Percentiles rank a stretch among this genome's conserved stretches.
Conservation (phyloP, 371 early-diverging fungal species). For the Coemansia sp. region DNA sequence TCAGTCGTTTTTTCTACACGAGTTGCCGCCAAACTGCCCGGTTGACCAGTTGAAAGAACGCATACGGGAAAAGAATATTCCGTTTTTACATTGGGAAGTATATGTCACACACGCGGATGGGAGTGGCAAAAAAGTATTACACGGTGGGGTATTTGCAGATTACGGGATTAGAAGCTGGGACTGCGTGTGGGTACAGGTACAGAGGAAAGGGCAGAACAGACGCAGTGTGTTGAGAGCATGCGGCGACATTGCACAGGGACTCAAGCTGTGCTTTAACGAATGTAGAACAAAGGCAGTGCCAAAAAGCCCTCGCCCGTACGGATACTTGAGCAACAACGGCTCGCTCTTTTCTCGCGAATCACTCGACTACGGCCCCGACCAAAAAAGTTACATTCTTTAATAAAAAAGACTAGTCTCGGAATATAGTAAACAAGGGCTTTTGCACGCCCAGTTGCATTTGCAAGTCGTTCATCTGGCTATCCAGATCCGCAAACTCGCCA, state of each 20-base stretch:
- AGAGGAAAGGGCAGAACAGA: neutral
- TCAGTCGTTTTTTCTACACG: conserved; percentile 32
- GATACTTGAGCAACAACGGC: neutral
- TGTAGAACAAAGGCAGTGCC: too few relatives aligned
- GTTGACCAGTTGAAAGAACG: conserved; percentile 12
- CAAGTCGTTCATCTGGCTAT: conserved; percentile 43
- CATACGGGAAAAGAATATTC: neutral
- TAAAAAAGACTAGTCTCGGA: neutral
- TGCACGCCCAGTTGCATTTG: conserved; percentile 30
- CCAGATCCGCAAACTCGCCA: conserved; percentile 41
- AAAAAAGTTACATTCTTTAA: conserved; percentile 1
- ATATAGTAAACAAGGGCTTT: conserved; percentile 12
- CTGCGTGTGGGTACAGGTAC: neutral
- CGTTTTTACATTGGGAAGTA: conserved; percentile 20
- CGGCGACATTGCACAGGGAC: neutral
- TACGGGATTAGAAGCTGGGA: conserved; percentile 32
- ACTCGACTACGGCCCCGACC: conserved; percentile 1
- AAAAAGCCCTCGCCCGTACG: neutral
- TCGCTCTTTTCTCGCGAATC: conserved; percentile 5
- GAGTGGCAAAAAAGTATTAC: neutral
- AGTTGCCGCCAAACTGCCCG: conserved; percentile 26
- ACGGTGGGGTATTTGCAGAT: conserved; percentile 8
- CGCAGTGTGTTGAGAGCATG: neutral
- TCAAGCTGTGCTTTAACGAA: too few relatives aligned
- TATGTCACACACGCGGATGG: neutral